Base-by-base conservation (phyloP, 202 grass and related monocot genomes). In the Panicum virgatum region DNA sequence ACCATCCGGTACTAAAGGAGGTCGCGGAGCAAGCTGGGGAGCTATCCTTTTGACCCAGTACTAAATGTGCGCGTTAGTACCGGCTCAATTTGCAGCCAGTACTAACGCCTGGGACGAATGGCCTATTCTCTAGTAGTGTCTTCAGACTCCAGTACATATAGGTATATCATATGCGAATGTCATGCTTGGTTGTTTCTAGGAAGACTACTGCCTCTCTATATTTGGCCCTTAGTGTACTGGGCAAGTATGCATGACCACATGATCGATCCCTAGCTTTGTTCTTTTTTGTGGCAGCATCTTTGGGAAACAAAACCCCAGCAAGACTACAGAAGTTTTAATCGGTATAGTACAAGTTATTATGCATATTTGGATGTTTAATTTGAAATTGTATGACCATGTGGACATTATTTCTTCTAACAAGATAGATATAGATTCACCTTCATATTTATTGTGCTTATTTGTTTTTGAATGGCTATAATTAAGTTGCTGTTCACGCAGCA, bases 261-360 rank as follows among this genome's bases (percentile, higher is more conserved):
- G 82, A 59, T 82, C 38, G 23, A 26, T 81, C 39, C 4, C 27
- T 76, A 48, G 38, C 15, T 48, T 79, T 78, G 66, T 82, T 89
- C 73, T 86, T 66, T 86, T 66, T 82, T 68, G 34, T 79, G 71
- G 66, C 51, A 82, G 48, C 59, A 89, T 89, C 32, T 86, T 86
- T 83, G 79, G 66, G 73, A 82, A 61, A 82, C 73, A 78, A 86
- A 77, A 73, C 58, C 57, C 48, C 47, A 66, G 76, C 72, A 32
- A 52, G 66, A 78, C 51, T 22, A 60, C 30, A 66, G 20, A 63
- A 77, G 39, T 72, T 66, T 11, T 32, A 82, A 47, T 47, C 34
- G 36, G 10, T 82, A 60, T 82, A 60, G 29, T 34, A 39, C 7
- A 37, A 63, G 29, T 25, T 73, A 12, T 11, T 66, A 23, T 51